Base-by-base conservation (phyloP, 305 asterid genomes). In the Solanum hybrid region DNA sequence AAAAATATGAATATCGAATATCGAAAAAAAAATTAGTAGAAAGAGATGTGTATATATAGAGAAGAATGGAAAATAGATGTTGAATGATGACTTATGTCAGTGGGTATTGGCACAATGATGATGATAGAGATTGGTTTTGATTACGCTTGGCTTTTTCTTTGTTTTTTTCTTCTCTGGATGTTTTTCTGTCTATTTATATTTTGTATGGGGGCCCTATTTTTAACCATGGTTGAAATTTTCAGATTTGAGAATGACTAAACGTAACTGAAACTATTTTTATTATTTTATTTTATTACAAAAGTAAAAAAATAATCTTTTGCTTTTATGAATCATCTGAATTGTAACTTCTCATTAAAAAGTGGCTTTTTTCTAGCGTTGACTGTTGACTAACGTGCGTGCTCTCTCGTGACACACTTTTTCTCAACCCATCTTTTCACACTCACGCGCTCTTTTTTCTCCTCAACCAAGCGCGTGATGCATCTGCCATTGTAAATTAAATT, bases 341-440 rank as follows among this genome's bases (percentile, higher is more conserved):
- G 77, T 80, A n/a, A 91, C 89, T 87, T 88, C 37, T 87, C 88
- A 38, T 13, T 83, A 73, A 68, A 90, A 89, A 90, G 90, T 33
- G 34, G 85, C 86, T 87, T 90, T 79, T 27, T 51, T 31, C 17
- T 24, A 75, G 2, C 51, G 89, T 90, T 91, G 93, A 91, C 89
- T 90, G 88, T 83, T 91, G 93, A 90, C 89, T 38, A 87, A 34
- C 33, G 26, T 65, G 72, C 81, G 37, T 31, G 68, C 78, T 79
- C 38, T 33, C 89, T 86, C 68, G 78, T 86, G 81, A 91, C 39
- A 22, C 26, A 29, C 90, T 45, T 90, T 75, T 39, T 33, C 72
- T 70, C 17, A 17, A 77, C 68, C 38, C 17, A 37, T 13, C 10
- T 36, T 33, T 87, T 27, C 14, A 7, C 31, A 45, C 34, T 13